A percentile compares a stretch with the other conserved stretches of the same genome.
These are phyloP conservation scores for Coniferiporia sulphurascens DNA, from an alignment of 1,284 basidiomycete species.

Conservation along the genomic window DNA sequence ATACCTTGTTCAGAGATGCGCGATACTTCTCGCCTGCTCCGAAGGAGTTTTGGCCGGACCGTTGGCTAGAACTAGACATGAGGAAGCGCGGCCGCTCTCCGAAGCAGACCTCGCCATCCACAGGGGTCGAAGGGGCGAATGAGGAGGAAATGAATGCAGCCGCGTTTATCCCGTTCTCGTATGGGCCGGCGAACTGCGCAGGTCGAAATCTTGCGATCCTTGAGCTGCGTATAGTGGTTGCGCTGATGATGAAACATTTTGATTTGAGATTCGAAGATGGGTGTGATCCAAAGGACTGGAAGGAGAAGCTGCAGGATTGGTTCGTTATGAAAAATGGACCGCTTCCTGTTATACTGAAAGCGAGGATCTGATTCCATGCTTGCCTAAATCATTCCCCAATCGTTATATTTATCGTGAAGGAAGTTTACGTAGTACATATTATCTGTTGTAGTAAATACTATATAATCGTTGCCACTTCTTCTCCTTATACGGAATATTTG, in stretches of 20 bases:
- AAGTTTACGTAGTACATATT: too few relatives aligned
- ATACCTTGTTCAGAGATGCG: conserved; percentile 40
- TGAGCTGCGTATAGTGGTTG: conserved; percentile 29
- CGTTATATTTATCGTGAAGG: too few relatives aligned
- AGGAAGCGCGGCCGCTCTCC: conserved; percentile 1
- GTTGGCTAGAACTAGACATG: conserved; percentile 30
- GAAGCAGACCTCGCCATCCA: neutral
- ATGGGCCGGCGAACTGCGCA: conserved; percentile 32
- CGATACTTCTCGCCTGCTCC: conserved; percentile 36
- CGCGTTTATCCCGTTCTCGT: conserved; percentile 35
- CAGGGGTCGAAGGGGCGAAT: neutral
- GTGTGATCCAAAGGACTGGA: conserved; percentile 28
- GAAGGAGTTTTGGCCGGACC: conserved; percentile 37
- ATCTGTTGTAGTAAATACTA: too few relatives aligned
- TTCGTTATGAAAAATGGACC: conserved; percentile 28
- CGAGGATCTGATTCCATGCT: neutral
- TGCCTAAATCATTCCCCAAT: neutral
- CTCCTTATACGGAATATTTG: neutral
- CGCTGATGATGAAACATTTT: conserved; percentile 28
- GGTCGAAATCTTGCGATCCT: conserved; percentile 30
- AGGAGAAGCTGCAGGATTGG: conserved; percentile 26
- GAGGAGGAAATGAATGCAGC: conserved; percentile 29
- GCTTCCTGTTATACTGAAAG: conserved; percentile 22
- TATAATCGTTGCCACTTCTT: too few relatives aligned
- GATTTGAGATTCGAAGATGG: conserved; percentile 27